phyloP scores from a whole-genome alignment of 2,329 filamentous ascomycete genomes.

The Keithomyces neogunnii region DNA sequence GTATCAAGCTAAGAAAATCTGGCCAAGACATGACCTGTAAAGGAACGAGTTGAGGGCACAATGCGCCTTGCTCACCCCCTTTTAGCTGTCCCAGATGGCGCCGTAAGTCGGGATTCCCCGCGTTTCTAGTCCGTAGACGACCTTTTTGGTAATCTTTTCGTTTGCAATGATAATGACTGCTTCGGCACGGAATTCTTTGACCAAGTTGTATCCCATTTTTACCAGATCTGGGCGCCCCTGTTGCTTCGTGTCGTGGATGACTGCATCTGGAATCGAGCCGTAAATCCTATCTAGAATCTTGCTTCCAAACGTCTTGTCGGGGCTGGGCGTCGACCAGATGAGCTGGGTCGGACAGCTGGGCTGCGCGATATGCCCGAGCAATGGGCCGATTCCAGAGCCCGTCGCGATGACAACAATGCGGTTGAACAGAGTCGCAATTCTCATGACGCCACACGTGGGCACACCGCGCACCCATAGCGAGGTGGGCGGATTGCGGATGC shows the following conservation, averaged over 20 bases:
- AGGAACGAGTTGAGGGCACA: too few species aligned
- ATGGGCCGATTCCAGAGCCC: slow-evolving; percentile 65
- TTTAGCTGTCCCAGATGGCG: slow-evolving; percentile 58
- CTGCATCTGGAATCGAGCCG: slow-evolving; percentile 48
- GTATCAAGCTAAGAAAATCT: background rate
- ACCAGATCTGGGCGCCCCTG: slow-evolving; percentile 52
- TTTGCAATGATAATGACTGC: slow-evolving; percentile 70
- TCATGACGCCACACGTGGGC: slow-evolving; percentile 58
- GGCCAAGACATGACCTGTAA: background rate
- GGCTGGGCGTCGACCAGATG: slow-evolving; percentile 59
- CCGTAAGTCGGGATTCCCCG: slow-evolving; percentile 61
- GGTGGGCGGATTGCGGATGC: slow-evolving; percentile 53
- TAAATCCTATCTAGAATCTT: slow-evolving; percentile 47
- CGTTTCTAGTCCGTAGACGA: slow-evolving; percentile 61
- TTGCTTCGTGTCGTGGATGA: slow-evolving; percentile 58
- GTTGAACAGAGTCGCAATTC: slow-evolving; percentile 57
- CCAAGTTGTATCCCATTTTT: slow-evolving; percentile 41
- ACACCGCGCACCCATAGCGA: slow-evolving; percentile 61
- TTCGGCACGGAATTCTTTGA: slow-evolving; percentile 50
- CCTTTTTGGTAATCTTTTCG: slow-evolving; percentile 54
- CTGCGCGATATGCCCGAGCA: slow-evolving; percentile 49
- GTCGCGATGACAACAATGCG: slow-evolving; percentile 60
- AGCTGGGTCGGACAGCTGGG: slow-evolving; percentile 46
- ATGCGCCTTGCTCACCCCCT: too few species aligned
- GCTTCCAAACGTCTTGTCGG: slow-evolving; percentile 53